These are phyloP conservation scores for Sugiyamaella lignohabitans DNA, from an alignment of 805 yeast genomes.

Conservation along the genomic window DNA sequence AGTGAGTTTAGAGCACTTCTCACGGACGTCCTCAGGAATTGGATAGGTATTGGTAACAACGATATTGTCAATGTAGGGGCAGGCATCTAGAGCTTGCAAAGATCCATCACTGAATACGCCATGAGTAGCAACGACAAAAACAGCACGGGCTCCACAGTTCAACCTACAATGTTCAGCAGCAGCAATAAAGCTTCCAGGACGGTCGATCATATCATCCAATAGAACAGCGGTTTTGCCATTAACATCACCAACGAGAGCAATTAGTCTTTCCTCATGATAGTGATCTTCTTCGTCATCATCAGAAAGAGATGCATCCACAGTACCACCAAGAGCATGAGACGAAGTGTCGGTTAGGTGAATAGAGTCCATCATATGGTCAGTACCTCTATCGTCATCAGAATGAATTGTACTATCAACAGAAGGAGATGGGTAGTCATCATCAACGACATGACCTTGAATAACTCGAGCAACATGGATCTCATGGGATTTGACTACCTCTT, in stretches of 20 bases:
- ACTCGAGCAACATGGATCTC: slow-evolving; percentile 88
- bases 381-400: slow-evolving; percentile 7
- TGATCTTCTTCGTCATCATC: slow-evolving; percentile 87
- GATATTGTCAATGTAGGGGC: slow-evolving; percentile 79
- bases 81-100: slow-evolving; percentile 67
- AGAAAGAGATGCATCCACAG: slow-evolving; percentile 65
- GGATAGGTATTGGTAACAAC: slow-evolving; percentile 97
- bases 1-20: slow-evolving; percentile 60
- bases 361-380: slow-evolving; percentile 4
- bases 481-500: slow-evolving; percentile 20
- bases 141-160: slow-evolving; percentile 93
- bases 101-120: slow-evolving; percentile 89
- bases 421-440: slow-evolving; percentile 57
- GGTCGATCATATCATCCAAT: slow-evolving; percentile 95
- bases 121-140: slow-evolving; percentile 89
- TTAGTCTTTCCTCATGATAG: slow-evolving; percentile 67
- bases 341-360: slow-evolving; percentile 19
- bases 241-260: slow-evolving; percentile 95
- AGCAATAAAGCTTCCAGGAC: slow-evolving; percentile 87
- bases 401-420: slow-evolving; percentile 22
- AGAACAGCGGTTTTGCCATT: slow-evolving; percentile 86
- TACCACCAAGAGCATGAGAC: slow-evolving; percentile 66
- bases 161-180: slow-evolving; percentile 96
- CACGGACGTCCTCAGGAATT: slow-evolving; percentile 54
- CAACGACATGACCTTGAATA: slow-evolving; percentile 94